These are phyloP conservation scores for Fusarium sp. DNA, from an alignment of 2,329 filamentous ascomycete species.

Conservation along the genomic window DNA sequence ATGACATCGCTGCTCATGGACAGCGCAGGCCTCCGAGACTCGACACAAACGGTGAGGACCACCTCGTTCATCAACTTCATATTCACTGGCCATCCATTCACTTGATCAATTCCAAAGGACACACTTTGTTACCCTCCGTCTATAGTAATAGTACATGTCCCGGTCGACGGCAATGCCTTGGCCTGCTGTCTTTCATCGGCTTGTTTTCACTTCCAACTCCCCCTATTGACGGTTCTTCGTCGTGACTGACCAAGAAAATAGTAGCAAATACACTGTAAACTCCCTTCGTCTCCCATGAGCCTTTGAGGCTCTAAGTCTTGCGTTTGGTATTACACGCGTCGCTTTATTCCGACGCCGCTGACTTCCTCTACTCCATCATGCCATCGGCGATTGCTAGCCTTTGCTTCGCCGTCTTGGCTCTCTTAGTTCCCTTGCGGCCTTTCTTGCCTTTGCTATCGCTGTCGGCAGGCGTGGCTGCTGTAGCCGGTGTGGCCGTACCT, in stretches of 20 bases:
- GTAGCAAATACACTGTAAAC: slow-evolving; percentile 37
- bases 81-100: neutral
- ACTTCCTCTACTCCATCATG: slow-evolving; percentile 53
- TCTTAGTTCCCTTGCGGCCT: slow-evolving; percentile 69
- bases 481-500: slow-evolving; percentile 81
- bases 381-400: slow-evolving; percentile 78
- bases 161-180: slow-evolving; percentile 16
- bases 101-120: slow-evolving; percentile 15
- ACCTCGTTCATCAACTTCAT: neutral
- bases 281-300: slow-evolving; percentile 38
- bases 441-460: slow-evolving; percentile 67
- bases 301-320: slow-evolving; percentile 30
- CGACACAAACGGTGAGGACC: neutral
- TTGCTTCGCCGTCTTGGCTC: slow-evolving; percentile 78
- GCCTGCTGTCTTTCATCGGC: slow-evolving; percentile 39
- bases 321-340: slow-evolving; percentile 46
- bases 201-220: slow-evolving; percentile 47
- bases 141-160: slow-evolving; percentile 52
- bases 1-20: slow-evolving; percentile 30
- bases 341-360: slow-evolving; percentile 13
- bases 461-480: slow-evolving; percentile 85
- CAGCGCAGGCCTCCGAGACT: neutral
- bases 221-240: slow-evolving; percentile 19
- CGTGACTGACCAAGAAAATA: slow-evolving; percentile 28
- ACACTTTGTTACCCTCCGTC: slow-evolving; percentile 41